These are phyloP conservation scores for Zygotorulaspora chibaensis DNA, from an alignment of 805 yeast genomes.

Conservation along the genomic window DNA sequence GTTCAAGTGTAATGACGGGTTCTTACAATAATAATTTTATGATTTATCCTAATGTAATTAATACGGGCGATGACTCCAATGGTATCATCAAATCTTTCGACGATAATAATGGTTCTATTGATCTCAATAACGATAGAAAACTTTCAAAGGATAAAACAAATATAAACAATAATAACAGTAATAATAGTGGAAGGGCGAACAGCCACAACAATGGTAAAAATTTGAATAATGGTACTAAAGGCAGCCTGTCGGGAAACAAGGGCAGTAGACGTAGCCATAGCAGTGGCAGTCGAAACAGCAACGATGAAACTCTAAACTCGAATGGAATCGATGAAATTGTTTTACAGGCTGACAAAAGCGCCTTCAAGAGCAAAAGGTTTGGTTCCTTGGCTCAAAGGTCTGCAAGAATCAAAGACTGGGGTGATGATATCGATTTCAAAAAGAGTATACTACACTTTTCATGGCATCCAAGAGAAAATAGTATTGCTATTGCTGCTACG, in stretches of 20 bases:
- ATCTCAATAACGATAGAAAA: slow-evolving; percentile 6
- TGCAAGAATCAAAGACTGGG: slow-evolving; percentile 42
- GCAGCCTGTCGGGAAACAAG: slow-evolving; percentile 5
- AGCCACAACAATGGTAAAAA: slow-evolving; percentile 8
- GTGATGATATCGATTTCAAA: slow-evolving; percentile 85
- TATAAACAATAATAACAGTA: slow-evolving; percentile 11
- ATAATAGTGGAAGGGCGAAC: slow-evolving; percentile 4
- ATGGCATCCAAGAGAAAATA: slow-evolving; percentile 97
- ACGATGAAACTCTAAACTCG: slow-evolving; percentile 4
- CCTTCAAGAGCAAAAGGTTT: slow-evolving; percentile 60
- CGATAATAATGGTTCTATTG: slow-evolving; percentile 6
- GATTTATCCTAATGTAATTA: slow-evolving; percentile 85
- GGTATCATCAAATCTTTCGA: slow-evolving; percentile 17
- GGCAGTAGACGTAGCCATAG: slow-evolving; percentile 11
- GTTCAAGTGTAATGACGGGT: slow-evolving; percentile 90
- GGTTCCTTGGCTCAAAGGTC: slow-evolving; percentile 41
- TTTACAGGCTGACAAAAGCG: slow-evolving; percentile 96
- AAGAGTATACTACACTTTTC: slow-evolving; percentile 91
- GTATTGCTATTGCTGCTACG: slow-evolving; percentile 97
- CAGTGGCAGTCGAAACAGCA: slow-evolving; percentile 8
- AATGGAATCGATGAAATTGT: slow-evolving; percentile 53
- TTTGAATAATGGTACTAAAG: slow-evolving; percentile 5
- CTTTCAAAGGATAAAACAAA: slow-evolving; percentile 10
- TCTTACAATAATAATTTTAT: slow-evolving; percentile 94
- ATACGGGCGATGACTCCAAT: slow-evolving; percentile 25